A percentile compares a stretch with the other conserved stretches of the same genome.
Conservation (phyloP, 768 basidiomycete genomes). For the Tricholoma hemisulphureum region DNA sequence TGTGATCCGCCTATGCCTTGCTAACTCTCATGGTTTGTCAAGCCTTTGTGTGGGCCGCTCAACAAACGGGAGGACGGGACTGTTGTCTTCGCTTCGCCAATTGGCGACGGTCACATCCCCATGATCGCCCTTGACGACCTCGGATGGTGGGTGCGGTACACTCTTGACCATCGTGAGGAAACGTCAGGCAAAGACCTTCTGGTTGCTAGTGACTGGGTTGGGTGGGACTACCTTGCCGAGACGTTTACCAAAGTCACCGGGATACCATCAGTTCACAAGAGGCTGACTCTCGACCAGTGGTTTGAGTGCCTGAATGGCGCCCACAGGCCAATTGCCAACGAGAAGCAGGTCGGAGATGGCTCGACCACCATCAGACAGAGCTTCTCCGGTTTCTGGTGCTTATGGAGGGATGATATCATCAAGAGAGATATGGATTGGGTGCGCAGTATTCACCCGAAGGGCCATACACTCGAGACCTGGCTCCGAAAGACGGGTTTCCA, state of each 20-base stretch:
- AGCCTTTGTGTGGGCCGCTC: slow-evolving; percentile 33
- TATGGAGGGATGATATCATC: slow-evolving; percentile 44
- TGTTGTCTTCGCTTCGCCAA: slow-evolving; percentile 37
- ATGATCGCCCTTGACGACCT: slow-evolving; percentile 40
- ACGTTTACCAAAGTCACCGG: slow-evolving; percentile 40
- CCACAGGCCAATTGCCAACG: slow-evolving; percentile 31
- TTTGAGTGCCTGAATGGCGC: slow-evolving; percentile 27
- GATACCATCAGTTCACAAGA: slow-evolving; percentile 31
- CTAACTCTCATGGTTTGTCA: no score
- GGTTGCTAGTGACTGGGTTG: slow-evolving; percentile 36
- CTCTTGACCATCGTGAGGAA: slow-evolving; percentile 34
- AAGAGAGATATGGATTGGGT: slow-evolving; percentile 46
- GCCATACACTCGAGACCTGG: slow-evolving; percentile 39
- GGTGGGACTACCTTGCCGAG: slow-evolving; percentile 36
- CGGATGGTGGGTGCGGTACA: slow-evolving; percentile 41
- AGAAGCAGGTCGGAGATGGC: slow-evolving; percentile 26
- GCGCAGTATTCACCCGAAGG: slow-evolving; percentile 34
- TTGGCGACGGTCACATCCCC: slow-evolving; percentile 35
- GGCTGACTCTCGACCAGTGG: slow-evolving; percentile 34
- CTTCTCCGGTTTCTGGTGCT: slow-evolving; percentile 43
- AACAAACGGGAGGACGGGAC: slow-evolving; percentile 39
- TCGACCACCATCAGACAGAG: slow-evolving; percentile 37
- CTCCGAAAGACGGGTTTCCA: slow-evolving; percentile 36
- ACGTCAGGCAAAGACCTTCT: slow-evolving; percentile 37
- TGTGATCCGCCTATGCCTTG: no score